Conservation (phyloP, 2,329 filamentous ascomycete genomes). For the Pezicula carpinea region DNA sequence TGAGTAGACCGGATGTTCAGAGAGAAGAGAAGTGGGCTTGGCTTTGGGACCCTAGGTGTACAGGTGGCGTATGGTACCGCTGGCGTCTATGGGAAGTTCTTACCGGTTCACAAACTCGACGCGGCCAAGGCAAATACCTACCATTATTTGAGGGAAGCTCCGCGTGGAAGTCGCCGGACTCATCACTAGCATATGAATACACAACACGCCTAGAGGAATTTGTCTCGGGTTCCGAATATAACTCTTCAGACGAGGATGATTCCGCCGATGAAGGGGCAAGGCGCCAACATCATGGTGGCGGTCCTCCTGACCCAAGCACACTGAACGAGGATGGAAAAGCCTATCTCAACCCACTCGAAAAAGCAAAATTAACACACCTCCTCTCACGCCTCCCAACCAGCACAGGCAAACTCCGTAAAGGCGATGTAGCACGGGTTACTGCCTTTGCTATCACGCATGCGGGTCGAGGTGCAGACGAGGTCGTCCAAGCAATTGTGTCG, state of each 20-base stretch:
- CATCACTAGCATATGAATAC: conserved; percentile 75
- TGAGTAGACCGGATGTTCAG: conserved; percentile 80
- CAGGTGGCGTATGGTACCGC: conserved; percentile 83
- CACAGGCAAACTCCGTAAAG: conserved; percentile 70
- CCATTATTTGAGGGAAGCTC: conserved; percentile 72
- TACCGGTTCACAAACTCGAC: conserved; percentile 53
- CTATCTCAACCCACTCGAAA: conserved; percentile 78
- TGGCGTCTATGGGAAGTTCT: conserved; percentile 86
- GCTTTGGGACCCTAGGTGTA: conserved; percentile 81
- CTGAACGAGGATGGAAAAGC: conserved; percentile 28
- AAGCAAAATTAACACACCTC: conserved; percentile 78
- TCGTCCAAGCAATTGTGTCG: conserved; percentile 80
- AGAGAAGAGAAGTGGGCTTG: conserved; percentile 88
- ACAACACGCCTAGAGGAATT: conserved; percentile 73
- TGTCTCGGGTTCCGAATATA: conserved; percentile 77
- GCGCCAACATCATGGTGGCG: conserved; percentile 36
- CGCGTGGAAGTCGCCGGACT: conserved; percentile 73
- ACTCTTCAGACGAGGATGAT: conserved; percentile 80
- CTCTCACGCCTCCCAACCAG: conserved; percentile 77
- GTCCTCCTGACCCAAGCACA: conserved; percentile 30
- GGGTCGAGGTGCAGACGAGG: conserved; percentile 78
- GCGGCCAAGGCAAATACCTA: conserved; percentile 47
- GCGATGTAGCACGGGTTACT: conserved; percentile 81
- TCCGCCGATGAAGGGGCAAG: conserved; percentile 45
- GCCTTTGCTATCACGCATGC: conserved; percentile 87